Percentiles rank a stretch among this genome's conserved stretches.
Evolutionary conservation across 1,284 basidiomycete genomes (phyloP).

Genomic region (Marasmius sp.): DNA sequence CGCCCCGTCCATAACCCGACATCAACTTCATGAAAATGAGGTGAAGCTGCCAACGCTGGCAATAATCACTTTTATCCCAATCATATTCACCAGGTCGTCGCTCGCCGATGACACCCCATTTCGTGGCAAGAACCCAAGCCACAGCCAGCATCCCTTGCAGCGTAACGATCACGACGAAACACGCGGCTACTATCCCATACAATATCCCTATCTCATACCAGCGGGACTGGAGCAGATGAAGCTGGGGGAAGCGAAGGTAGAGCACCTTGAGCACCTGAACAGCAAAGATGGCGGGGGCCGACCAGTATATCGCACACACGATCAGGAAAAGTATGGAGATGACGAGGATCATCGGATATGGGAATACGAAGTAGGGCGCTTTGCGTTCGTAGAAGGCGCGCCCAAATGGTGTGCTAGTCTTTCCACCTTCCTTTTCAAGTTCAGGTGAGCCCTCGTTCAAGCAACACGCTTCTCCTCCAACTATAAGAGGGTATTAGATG

Average conservation of each 20-base stretch:
- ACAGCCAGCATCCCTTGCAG: slow-evolving; percentile 35
- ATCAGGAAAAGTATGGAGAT: not conserved
- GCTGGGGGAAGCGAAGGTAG: slow-evolving; percentile 8
- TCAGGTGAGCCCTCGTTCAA: too few species aligned
- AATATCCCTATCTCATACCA: slow-evolving; percentile 36
- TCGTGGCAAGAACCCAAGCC: slow-evolving; percentile 36
- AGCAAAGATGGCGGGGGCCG: not conserved
- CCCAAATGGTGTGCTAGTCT: not conserved
- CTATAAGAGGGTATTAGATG: too few species aligned
- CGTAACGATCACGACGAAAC: slow-evolving; percentile 34
- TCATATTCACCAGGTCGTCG: slow-evolving; percentile 35
- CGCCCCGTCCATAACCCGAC: slow-evolving; percentile 37
- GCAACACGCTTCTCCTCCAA: too few species aligned
- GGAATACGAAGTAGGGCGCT: not conserved
- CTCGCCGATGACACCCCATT: slow-evolving; percentile 39
- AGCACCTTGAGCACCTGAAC: not conserved
- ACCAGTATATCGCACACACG: too few species aligned
- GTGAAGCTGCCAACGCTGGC: slow-evolving; percentile 46
- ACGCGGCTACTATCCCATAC: slow-evolving; percentile 34
- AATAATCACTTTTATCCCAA: slow-evolving; percentile 45
- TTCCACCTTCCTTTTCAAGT: not conserved
- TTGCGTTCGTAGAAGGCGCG: not conserved
- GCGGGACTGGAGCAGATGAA: slow-evolving; percentile 28
- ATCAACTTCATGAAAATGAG: slow-evolving; percentile 34
- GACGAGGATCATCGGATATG: not conserved